Percentiles rank a stretch among this genome's conserved stretches.
Evolutionary conservation across 163 green algal genomes (phyloP).

Genomic region (Volvox carteri): DNA sequence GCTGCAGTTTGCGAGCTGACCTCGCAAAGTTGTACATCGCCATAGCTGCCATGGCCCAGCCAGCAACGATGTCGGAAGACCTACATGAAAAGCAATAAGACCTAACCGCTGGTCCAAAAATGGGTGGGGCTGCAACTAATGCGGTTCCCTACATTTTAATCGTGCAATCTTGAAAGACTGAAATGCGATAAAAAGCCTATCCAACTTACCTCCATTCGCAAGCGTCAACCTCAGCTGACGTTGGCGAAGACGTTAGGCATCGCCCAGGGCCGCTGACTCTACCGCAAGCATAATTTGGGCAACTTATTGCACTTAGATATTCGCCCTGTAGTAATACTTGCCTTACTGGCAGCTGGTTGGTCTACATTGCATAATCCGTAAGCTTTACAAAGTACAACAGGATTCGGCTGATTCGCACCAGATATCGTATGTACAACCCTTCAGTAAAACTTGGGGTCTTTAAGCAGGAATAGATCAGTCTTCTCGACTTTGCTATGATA

Average conservation of each 20-base stretch:
- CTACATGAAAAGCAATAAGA: neutral
- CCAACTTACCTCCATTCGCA: neutral
- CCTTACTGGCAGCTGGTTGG: too few relatives aligned
- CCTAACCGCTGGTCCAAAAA: constrained; percentile 4
- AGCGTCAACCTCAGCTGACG: neutral
- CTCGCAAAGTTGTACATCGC: constrained; percentile 29
- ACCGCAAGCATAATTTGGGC: neutral
- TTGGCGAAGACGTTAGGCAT: neutral
- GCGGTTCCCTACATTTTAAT: too few relatives aligned
- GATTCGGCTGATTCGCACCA: too few relatives aligned
- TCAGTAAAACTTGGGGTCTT: too few relatives aligned
- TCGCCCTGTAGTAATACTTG: neutral
- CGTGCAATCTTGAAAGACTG: neutral
- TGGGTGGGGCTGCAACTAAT: too few relatives aligned
- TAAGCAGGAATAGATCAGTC: too few relatives aligned
- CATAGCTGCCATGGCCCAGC: constrained; percentile 40
- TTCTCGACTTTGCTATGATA: too few relatives aligned
- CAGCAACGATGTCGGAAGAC: constrained; percentile 29
- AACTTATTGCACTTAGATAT: neutral
- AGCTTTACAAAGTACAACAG: neutral
- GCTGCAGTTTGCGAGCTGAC: neutral
- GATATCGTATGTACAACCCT: too few relatives aligned
- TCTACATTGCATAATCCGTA: neutral
- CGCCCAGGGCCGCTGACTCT: neutral
- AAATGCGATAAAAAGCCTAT: too few relatives aligned